phyloP scores from a whole-genome alignment of 441 rosid species.

The Hura crepitans region DNA sequence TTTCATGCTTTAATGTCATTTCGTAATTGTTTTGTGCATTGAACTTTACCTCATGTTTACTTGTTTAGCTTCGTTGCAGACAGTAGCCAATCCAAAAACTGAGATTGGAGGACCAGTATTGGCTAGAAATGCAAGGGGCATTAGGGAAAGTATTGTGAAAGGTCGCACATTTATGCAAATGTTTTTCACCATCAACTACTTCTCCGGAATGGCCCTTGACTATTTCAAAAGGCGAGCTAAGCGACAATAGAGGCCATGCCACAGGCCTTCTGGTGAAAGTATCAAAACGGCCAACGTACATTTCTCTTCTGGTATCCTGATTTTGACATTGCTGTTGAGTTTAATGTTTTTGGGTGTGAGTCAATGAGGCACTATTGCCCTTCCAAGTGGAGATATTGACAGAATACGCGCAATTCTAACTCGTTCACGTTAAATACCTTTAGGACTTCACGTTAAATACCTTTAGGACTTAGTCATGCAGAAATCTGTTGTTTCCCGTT shows the following conservation, averaged over 20 bases:
- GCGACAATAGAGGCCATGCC: constrained; percentile 31
- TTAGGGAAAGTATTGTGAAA: constrained; percentile 61
- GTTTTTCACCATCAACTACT: constrained; percentile 42
- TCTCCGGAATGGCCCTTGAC: constrained; percentile 43
- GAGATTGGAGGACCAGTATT: constrained; percentile 42
- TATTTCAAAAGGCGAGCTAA: constrained; percentile 45
- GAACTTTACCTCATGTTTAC: constrained; percentile 50
- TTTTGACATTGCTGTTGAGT: constrained; percentile 15
- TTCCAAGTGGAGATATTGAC: not conserved
- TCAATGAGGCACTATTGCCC: not conserved
- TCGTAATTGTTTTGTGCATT: constrained; percentile 13
- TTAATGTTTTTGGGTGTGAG: not conserved
- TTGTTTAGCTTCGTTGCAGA: constrained; percentile 78
- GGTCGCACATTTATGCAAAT: constrained; percentile 55
- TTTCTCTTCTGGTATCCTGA: not conserved
- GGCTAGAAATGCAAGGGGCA: constrained; percentile 55
- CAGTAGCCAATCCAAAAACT: constrained; percentile 32
- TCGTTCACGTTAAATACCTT: not conserved
- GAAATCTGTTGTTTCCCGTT: too few species aligned
- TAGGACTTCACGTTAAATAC: too few species aligned
- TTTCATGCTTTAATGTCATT: not conserved
- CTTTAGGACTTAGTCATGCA: too few species aligned
- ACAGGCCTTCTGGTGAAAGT: constrained; percentile 20
- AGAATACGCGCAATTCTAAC: too few species aligned
- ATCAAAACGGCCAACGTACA: not conserved